These are phyloP conservation scores for Murraya koenigii DNA, from an alignment of 345 rosid species.

Conservation along the genomic window DNA sequence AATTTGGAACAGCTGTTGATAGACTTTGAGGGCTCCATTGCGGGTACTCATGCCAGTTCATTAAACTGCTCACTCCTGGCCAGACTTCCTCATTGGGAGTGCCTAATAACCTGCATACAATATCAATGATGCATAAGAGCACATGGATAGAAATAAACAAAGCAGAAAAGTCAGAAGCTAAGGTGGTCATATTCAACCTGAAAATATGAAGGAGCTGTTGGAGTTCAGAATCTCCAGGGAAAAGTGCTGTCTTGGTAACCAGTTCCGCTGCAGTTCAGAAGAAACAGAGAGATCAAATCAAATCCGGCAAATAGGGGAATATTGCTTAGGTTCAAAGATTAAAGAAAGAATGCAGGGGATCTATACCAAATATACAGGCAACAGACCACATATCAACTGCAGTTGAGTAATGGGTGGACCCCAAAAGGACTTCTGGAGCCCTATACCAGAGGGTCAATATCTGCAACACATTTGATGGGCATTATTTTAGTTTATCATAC, in stretches of 20 bases:
- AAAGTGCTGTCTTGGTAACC: constrained; percentile 78
- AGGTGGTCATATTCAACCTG: constrained; percentile 37
- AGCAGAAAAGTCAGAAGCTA: neutral
- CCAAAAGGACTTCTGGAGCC: constrained; percentile 96
- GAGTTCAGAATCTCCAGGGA: constrained; percentile 92
- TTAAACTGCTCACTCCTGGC: constrained; percentile 86
- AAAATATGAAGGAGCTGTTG: constrained; percentile 95
- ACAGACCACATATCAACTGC: constrained; percentile 98
- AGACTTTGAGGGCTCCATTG: constrained; percentile 79
- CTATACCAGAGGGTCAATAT: constrained; percentile 95
- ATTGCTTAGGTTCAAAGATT: neutral
- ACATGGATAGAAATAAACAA: neutral
- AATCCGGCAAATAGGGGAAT: neutral
- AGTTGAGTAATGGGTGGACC: constrained; percentile 93
- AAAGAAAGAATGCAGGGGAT: neutral
- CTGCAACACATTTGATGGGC: constrained; percentile 29
- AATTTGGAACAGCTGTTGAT: constrained; percentile 58
- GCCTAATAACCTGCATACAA: constrained; percentile 64
- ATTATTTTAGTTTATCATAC: neutral
- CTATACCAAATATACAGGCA: constrained; percentile 82
- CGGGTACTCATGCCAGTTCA: constrained; percentile 99
- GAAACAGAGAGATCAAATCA: neutral
- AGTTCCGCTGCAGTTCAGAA: constrained; percentile 58
- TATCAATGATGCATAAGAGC: neutral
- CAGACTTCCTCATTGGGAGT: constrained; percentile 88